These are phyloP conservation scores for Diophrys appendiculata DNA, from an alignment of 73 alveolate species.

Conservation along the genomic window DNA sequence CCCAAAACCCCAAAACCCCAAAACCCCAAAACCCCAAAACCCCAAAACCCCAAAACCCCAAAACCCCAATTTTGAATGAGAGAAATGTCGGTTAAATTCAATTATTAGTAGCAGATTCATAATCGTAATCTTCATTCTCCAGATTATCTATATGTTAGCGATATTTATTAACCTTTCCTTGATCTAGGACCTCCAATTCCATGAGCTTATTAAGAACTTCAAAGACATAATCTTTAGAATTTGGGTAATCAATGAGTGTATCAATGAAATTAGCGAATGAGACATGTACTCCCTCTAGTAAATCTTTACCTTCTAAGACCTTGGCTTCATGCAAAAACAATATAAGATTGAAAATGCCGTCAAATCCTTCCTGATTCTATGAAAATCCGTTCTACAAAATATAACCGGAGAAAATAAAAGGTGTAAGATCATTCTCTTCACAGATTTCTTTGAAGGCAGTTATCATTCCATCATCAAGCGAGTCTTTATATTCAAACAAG, in stretches of 20 bases:
- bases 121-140: slow-evolving; percentile 24
- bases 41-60: too few relatives aligned
- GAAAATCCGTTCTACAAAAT: slow-evolving; percentile 42
- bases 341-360: slow-evolving; percentile 6
- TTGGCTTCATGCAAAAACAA: not conserved
- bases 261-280: slow-evolving; percentile 36
- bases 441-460: slow-evolving; percentile 33
- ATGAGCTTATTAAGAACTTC: slow-evolving; percentile 20
- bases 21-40: too few relatives aligned
- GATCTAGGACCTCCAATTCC: slow-evolving; percentile 4
- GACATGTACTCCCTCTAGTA: slow-evolving; percentile 51
- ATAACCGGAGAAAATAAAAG: slow-evolving; percentile 31
- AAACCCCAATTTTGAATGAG: too few relatives aligned
- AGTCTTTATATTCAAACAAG: slow-evolving; percentile 29
- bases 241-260: slow-evolving; percentile 51
- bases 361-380: slow-evolving; percentile 22
- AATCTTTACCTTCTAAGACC: slow-evolving; percentile 12
- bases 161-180: slow-evolving; percentile 21
- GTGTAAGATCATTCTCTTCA: slow-evolving; percentile 13
- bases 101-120: too few relatives aligned
- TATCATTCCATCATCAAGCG: slow-evolving; percentile 10
- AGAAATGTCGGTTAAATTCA: too few relatives aligned
- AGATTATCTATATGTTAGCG: slow-evolving; percentile 41
- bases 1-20: too few relatives aligned
- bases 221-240: slow-evolving; percentile 22